Conservation (phyloP, 768 basidiomycete species). For the Amanita polypyramis region DNA sequence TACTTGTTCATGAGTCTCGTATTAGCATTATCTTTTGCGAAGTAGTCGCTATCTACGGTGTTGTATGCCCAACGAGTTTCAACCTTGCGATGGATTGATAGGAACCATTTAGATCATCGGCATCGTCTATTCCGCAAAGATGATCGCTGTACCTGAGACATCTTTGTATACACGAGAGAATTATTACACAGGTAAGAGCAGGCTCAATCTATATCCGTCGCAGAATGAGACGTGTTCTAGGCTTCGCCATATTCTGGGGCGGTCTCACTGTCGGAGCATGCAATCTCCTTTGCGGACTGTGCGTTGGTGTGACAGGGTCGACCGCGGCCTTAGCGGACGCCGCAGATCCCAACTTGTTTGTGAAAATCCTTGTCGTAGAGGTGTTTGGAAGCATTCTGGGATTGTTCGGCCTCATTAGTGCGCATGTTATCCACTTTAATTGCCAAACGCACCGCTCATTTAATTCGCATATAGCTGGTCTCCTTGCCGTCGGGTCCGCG, state of each 20-base stretch:
- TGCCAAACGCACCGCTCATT: conserved; percentile 1
- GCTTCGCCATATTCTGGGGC: conserved; percentile 94
- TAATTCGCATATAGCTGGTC: conserved; percentile 45
- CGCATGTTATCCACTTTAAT: conserved; percentile 15
- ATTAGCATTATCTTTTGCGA: conserved; percentile 96
- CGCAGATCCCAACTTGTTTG: conserved; percentile 88
- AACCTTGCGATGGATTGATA: background rate
- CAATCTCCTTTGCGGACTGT: conserved; percentile 90
- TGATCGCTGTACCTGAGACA: conserved; percentile 49
- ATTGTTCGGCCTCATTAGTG: conserved; percentile 87
- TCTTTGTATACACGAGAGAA: conserved; percentile 75
- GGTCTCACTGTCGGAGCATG: conserved; percentile 90
- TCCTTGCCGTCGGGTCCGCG: conserved; percentile 69
- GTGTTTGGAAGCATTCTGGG: conserved; percentile 90
- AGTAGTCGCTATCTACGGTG: conserved; percentile 97
- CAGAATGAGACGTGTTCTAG: conserved; percentile 24
- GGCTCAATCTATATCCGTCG: background rate
- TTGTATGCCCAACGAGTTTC: conserved; percentile 40
- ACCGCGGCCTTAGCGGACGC: conserved; percentile 95
- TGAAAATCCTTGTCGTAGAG: conserved; percentile 95
- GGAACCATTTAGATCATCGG: conserved; percentile 64
- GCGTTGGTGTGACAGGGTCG: conserved; percentile 90
- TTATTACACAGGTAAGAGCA: conserved; percentile 73
- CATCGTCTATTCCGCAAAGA: conserved; percentile 88
- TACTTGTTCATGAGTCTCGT: background rate